Percentiles rank a stretch among this genome's conserved stretches.
Evolutionary conservation across 2,329 filamentous ascomycete species (phyloP).

Genomic region (Purpureocillium takamizusanense): DNA sequence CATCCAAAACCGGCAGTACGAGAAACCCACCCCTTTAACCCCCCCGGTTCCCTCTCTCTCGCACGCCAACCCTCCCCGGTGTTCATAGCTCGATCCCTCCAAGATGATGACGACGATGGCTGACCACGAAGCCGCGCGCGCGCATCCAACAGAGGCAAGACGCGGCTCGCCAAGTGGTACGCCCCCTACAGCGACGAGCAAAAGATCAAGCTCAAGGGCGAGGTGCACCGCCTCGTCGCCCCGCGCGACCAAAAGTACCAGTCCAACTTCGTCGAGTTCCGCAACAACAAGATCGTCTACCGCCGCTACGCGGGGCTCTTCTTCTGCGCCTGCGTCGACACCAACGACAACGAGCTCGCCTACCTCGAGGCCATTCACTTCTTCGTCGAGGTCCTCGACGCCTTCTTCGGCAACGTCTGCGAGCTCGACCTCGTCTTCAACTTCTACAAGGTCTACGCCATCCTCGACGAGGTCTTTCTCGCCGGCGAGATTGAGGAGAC

Average conservation of each 20-base stretch:
- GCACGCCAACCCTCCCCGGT: too few species aligned
- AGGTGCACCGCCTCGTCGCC: conserved; percentile 95
- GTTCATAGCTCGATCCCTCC: too few species aligned
- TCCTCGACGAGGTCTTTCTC: conserved; percentile 95
- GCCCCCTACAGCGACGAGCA: conserved; percentile 97
- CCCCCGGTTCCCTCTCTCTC: neutral
- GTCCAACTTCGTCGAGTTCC: conserved; percentile 97
- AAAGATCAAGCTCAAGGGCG: conserved; percentile 98
- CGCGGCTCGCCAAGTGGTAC: conserved; percentile 97
- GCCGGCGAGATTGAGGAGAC: conserved; percentile 98
- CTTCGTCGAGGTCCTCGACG: conserved; percentile 96
- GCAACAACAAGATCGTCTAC: conserved; percentile 94
- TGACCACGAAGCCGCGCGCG: conserved; percentile 5
- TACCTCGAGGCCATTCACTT: conserved; percentile 98
- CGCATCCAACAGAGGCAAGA: conserved; percentile 70
- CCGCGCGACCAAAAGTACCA: conserved; percentile 99
- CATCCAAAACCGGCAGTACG: conserved; percentile 80
- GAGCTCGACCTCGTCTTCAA: conserved; percentile 87
- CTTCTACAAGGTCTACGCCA: conserved; percentile 89
- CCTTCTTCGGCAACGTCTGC: conserved; percentile 98
- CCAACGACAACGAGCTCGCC: conserved; percentile 96
- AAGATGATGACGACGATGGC: too few species aligned
- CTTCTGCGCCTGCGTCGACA: conserved; percentile 98
- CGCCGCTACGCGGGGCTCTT: conserved; percentile 95
- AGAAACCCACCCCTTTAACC: too few species aligned